These are phyloP conservation scores for Byssothecium circinans DNA, from an alignment of 2,329 filamentous ascomycete species.

Conservation along the genomic window DNA sequence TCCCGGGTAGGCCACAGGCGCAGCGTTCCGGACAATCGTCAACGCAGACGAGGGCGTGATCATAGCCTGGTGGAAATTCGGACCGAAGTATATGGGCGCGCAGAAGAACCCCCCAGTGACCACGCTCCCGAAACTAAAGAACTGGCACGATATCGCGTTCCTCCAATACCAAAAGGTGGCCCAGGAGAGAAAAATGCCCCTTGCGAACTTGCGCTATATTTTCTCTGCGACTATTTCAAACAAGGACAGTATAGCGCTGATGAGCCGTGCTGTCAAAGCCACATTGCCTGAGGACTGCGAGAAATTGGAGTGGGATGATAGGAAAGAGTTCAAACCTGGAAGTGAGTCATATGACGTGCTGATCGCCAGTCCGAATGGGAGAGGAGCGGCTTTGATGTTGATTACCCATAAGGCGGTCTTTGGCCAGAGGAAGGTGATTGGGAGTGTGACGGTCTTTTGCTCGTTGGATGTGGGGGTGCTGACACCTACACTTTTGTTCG, in stretches of 20 bases:
- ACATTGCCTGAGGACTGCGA: neutral
- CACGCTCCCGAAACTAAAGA: conserved; percentile 1
- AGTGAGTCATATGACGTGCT: conserved; percentile 3
- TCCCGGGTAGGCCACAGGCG: neutral
- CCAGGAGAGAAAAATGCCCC: neutral
- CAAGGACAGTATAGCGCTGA: too few relatives aligned
- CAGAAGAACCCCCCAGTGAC: conserved; percentile 1
- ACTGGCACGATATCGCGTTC: conserved; percentile 1
- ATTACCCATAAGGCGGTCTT: conserved; percentile 9
- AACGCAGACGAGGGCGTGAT: conserved; percentile 5
- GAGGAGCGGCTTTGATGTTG: conserved; percentile 9
- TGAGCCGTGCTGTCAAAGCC: neutral
- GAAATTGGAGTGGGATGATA: neutral
- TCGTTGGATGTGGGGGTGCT: neutral
- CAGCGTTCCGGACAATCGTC: neutral
- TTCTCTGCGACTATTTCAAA: neutral
- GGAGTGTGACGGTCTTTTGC: neutral
- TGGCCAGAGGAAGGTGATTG: conserved; percentile 1
- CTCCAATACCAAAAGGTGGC: neutral
- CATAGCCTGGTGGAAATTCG: conserved; percentile 4
- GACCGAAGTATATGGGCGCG: neutral
- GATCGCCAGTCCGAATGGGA: conserved; percentile 5
- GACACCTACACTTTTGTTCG: neutral
- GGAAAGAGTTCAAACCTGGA: neutral
- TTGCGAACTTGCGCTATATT: neutral